A percentile compares a stretch with the other conserved stretches of the same genome.
These are phyloP conservation scores for Penicillium italicum DNA, from an alignment of 2,329 filamentous ascomycete genomes.

Conservation along the genomic window DNA sequence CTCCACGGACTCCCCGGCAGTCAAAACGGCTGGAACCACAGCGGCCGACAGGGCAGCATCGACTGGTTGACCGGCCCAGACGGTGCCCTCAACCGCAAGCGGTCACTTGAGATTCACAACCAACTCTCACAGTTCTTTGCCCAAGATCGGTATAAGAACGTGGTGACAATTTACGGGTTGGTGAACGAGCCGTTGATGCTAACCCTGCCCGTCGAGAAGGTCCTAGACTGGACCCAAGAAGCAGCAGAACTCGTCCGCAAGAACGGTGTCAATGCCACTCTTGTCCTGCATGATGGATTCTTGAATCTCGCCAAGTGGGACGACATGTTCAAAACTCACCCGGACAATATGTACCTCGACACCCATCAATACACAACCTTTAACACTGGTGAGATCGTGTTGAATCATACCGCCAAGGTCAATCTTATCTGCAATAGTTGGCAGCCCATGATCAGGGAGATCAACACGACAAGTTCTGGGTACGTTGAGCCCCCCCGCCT, in stretches of 20 bases:
- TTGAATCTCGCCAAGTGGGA: constrained; percentile 89
- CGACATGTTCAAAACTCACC: constrained; percentile 67
- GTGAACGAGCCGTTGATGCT: constrained; percentile 93
- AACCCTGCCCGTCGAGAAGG: constrained; percentile 59
- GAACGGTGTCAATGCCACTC: constrained; percentile 68
- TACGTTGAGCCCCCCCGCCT: constrained; percentile 23
- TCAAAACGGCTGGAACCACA: constrained; percentile 98
- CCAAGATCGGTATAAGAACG: constrained; percentile 85
- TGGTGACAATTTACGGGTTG: constrained; percentile 88
- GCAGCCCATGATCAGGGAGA: constrained; percentile 71
- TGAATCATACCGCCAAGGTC: constrained; percentile 78
- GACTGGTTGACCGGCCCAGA: constrained; percentile 89
- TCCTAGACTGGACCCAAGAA: constrained; percentile 74
- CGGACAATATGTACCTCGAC: constrained; percentile 74
- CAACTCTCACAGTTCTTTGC: constrained; percentile 88
- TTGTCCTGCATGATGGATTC: constrained; percentile 94
- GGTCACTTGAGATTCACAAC: constrained; percentile 82
- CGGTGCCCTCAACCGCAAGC: constrained; percentile 71
- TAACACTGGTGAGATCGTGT: constrained; percentile 79
- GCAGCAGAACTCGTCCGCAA: constrained; percentile 69
- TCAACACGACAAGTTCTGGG: constrained; percentile 69
- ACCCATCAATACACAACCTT: constrained; percentile 99
- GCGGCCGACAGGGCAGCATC: constrained; percentile 74
- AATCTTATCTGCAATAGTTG: constrained; percentile 83
- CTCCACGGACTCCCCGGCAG: constrained; percentile 87